A percentile compares a stretch with the other conserved stretches of the same genome.
Conservation (phyloP, 257 asterid species). For the Apocynum venetum region DNA sequence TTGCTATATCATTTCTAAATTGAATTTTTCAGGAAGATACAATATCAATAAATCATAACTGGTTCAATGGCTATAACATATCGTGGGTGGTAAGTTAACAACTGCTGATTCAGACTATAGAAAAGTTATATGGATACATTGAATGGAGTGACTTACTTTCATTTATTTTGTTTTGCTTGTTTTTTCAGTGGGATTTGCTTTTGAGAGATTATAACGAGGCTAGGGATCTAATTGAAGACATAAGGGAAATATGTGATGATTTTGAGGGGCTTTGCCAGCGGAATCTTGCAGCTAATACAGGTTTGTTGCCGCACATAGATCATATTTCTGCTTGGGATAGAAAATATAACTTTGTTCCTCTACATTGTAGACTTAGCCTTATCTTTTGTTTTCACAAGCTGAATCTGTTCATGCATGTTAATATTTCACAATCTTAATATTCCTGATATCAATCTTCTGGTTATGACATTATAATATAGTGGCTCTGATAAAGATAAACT, state of each 20-base stretch:
- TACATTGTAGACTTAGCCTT: background rate
- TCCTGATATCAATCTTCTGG: background rate
- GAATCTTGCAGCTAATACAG: constrained; percentile 95
- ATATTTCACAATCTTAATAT: background rate
- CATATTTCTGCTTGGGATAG: background rate
- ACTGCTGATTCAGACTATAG: background rate
- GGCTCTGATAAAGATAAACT: background rate
- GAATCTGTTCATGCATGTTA: background rate
- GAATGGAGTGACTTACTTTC: background rate
- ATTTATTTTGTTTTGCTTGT: constrained; percentile 1
- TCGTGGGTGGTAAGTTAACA: constrained; percentile 72
- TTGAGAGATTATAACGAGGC: constrained; percentile 85
- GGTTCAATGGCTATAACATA: constrained; percentile 80
- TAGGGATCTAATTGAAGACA: constrained; percentile 72
- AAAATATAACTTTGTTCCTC: background rate
- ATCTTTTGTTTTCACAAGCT: background rate
- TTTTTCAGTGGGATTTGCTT: constrained; percentile 89
- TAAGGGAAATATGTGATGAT: constrained; percentile 79
- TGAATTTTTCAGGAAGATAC: constrained; percentile 76
- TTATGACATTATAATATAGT: background rate
- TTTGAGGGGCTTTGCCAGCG: constrained; percentile 93
- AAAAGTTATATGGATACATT: background rate
- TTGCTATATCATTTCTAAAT: constrained; percentile 12
- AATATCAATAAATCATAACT: constrained; percentile 91
- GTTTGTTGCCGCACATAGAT: constrained; percentile 22